Evolutionary conservation across 2,329 filamentous ascomycete species (phyloP).

Genomic region (Alternaria atra): DNA sequence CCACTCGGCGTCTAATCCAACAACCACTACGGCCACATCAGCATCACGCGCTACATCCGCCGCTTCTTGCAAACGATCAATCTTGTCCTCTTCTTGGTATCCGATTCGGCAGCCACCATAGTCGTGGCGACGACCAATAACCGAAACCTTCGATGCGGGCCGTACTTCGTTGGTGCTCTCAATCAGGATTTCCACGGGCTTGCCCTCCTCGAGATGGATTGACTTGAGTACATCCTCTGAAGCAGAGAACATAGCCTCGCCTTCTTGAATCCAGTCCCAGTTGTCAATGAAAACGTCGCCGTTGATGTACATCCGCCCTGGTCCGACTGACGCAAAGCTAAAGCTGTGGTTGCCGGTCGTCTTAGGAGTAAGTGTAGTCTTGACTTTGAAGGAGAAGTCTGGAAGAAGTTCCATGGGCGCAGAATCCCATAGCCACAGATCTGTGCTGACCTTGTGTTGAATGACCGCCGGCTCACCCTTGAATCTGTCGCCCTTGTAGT

Average conservation of each 20-base stretch:
- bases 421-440: conserved; percentile 76
- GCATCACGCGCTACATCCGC: conserved; percentile 72
- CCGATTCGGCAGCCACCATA: conserved; percentile 77
- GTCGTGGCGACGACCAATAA: conserved; percentile 67
- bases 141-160: conserved; percentile 67
- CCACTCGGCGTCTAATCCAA: conserved; percentile 80
- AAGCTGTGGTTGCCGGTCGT: conserved; percentile 70
- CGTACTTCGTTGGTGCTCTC: conserved; percentile 74
- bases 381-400: conserved; percentile 71
- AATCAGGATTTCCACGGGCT: conserved; percentile 68
- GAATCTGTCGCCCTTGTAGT: conserved; percentile 71
- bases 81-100: conserved; percentile 72
- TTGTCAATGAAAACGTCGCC: conserved; percentile 69
- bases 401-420: conserved; percentile 69
- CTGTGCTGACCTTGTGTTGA: conserved; percentile 69
- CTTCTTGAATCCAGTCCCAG: conserved; percentile 74
- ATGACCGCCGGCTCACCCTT: conserved; percentile 65
- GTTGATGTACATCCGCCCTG: conserved; percentile 68
- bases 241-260: conserved; percentile 76
- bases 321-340: conserved; percentile 73
- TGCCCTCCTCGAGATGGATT: conserved; percentile 66
- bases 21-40: conserved; percentile 81
- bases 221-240: conserved; percentile 71
- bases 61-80: conserved; percentile 65
- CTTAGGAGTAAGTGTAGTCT: conserved; percentile 66